phyloP scores from a whole-genome alignment of 306 rosid genomes.

The Amphicarpaea edgeworthii region DNA sequence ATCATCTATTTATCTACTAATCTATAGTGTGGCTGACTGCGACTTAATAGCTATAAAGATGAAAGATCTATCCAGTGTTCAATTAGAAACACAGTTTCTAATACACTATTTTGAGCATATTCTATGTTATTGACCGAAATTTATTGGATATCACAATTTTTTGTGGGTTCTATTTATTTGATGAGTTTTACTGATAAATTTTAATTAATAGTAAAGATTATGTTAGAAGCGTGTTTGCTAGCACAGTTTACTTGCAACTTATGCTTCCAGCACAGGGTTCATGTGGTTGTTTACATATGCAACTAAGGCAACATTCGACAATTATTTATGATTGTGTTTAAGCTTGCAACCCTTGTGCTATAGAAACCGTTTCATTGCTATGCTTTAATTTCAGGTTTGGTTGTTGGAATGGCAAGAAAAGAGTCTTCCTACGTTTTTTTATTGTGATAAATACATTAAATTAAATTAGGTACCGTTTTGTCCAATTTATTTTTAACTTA shows the following conservation, averaged over 20 bases:
- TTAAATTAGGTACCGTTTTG: too few relatives aligned
- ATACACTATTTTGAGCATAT: neutral
- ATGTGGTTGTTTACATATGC: neutral
- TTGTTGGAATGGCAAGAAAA: neutral
- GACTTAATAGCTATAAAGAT: neutral
- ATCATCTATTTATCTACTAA: neutral
- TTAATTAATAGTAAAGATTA: neutral
- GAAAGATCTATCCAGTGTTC: neutral
- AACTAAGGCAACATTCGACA: neutral
- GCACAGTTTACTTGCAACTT: neutral
- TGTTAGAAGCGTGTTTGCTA: neutral
- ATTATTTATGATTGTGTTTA: neutral
- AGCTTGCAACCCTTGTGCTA: neutral
- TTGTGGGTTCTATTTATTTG: neutral
- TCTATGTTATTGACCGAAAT: neutral
- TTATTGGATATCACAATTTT: neutral
- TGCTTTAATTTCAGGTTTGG: conserved; percentile 11
- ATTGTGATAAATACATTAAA: neutral
- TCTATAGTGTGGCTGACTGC: neutral
- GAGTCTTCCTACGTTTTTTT: neutral
- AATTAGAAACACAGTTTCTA: neutral
- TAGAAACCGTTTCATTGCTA: neutral
- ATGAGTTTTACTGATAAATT: neutral
- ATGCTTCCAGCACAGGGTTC: neutral
- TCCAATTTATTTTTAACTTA: too few relatives aligned